Evolutionary conservation across 768 basidiomycete species (phyloP), one percentile per base, ranked within the genome.

Genomic region (Boletus speciosus): DNA sequence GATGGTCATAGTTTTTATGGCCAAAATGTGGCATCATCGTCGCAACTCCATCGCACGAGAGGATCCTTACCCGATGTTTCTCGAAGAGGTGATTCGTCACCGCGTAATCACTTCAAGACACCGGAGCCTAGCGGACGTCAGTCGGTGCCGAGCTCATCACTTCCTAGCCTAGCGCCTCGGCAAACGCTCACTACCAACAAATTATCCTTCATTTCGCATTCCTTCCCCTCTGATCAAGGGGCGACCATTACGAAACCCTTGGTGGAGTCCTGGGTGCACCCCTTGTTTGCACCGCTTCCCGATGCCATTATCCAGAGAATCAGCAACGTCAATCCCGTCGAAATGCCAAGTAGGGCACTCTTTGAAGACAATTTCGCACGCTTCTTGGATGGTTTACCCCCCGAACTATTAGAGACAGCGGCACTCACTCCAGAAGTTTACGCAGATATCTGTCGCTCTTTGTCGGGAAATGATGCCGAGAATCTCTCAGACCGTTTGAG

Each of bases 221-320:
- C 71, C 21, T 74, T 73, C 52, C 60, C 69, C 25, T 55, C 73
- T 14, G 71, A 76, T 8, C 68, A 74, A 51, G 74, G 71, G 23
- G 63, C 72, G 58, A 61, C 73, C 19, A 60, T 74, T 35, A 73
- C 74, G 14, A 75, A 71, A 46, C 68, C 77, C 19, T 72, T 71
- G 46, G 65, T 83, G 49, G 79, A 84, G 58, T 81, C 82, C 5
- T 88, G 86, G 86, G 66, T 60, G 45, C 78, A 85, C 58, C 75
- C 78, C 4, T 69, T 76, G 10, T 87, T 86, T 61, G 74, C 79
- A 25, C 79, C 84, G 2, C 80, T 88, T 47, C 86, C 85, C 4
- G 74, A 80, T 45, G 65, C 71, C 57, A 74, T 89, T 54, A 61
- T 79, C 59, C 71, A 85, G 66, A 68, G 80, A 61, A 76, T 94